Conservation (phyloP, 306 rosid species). For the Trifolium pratense region DNA sequence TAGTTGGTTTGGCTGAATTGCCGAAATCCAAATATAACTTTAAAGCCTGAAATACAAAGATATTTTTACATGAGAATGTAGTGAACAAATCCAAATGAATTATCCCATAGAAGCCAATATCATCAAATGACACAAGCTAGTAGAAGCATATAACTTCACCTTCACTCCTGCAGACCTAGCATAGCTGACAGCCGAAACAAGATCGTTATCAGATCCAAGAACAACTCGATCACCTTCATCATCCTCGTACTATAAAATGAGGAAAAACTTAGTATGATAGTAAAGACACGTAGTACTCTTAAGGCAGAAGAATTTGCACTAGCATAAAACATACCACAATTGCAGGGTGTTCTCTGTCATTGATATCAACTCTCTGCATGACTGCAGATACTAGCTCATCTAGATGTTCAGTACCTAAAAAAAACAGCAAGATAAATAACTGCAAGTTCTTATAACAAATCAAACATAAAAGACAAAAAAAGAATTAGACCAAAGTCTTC, state of each 20-base stretch:
- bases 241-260: constrained; percentile 75
- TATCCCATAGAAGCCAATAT: constrained; percentile 2
- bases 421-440: constrained; percentile 33
- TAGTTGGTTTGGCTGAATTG: constrained; percentile 43
- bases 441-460: neutral
- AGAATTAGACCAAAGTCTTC: constrained; percentile 3
- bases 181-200: constrained; percentile 71
- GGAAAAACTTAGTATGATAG: constrained; percentile 20
- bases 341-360: constrained; percentile 56
- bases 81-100: constrained; percentile 16
- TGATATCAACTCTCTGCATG: constrained; percentile 65
- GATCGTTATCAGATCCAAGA: constrained; percentile 76
- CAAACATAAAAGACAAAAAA: no score
- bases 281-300: constrained; percentile 13
- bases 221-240: constrained; percentile 92
- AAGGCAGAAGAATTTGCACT: constrained; percentile 24
- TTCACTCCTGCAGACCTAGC: constrained; percentile 70
- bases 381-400: constrained; percentile 73
- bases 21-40: constrained; percentile 78
- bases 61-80: constrained; percentile 6
- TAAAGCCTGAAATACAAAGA: constrained; percentile 61
- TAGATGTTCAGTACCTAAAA: constrained; percentile 67
- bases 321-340: constrained; percentile 64
- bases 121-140: constrained; percentile 16
- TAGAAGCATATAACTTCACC: constrained; percentile 55